Evolutionary conservation across 257 asterid species (phyloP), one percentile per base, ranked within the genome.

Genomic region (Fraxinus pennsylvanica): DNA sequence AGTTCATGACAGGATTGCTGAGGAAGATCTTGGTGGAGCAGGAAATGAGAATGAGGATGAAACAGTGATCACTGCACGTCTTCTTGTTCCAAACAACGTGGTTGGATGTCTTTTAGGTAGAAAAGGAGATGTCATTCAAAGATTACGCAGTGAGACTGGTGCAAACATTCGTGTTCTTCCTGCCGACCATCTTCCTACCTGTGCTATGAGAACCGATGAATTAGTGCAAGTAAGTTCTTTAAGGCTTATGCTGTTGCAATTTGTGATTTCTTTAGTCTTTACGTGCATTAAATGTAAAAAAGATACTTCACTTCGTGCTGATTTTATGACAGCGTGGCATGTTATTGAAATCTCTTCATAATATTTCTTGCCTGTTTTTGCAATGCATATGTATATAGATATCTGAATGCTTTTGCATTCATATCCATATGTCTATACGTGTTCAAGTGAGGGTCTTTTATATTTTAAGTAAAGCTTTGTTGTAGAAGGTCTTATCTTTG

Each of bases 61-160:
- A 81, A 77, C 78, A 78, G 81, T 81, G 75, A 89, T 92, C 77
- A 85, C 85, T 80, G 88, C 96, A 9, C 91, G 96, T 41, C 96
- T 92, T 79, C 83, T 90, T 83, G 96, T 92, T 73, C 85, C 91
- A 33, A 87, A 83, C 81, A 86, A 86, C 77, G 52, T 82, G 82
- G 91, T 90, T 75, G 97, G 97, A 76, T 91, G 97, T 73, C 84
- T 93, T 72, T 77, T 93, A 76, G 97, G 97, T 39, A 89, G 85
- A 85, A 91, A 91, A 80, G 93, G 97, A 43, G 97, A 93, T 75
- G 96, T 93, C 82, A 93, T 92, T 81, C 96, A 88, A 86, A 88
- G 91, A 86, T 86, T 90, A 84, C 91, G 97, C 54, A 87, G 87
- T 47, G 91, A 90, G 83, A 91, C 94, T 76, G 91, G 96, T 85